Base-by-base conservation (phyloP, 2,329 filamentous ascomycete genomes). In the Trichoderma semiorbis region DNA sequence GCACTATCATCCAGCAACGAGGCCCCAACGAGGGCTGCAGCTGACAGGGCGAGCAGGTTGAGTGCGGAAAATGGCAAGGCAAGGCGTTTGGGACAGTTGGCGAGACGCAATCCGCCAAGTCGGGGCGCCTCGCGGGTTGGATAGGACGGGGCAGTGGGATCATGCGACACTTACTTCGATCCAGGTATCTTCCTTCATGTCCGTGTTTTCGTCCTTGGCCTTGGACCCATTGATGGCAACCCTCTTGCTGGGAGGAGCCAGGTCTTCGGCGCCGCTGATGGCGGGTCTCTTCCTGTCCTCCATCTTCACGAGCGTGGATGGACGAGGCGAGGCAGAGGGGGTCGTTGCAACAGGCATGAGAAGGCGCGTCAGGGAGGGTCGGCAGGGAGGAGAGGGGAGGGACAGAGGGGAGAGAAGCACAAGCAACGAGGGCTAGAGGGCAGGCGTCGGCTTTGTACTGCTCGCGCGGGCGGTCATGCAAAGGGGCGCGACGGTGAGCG, bases 251-350 rank as follows among this genome's bases (percentile, higher is more conserved):
- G 95, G 95, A 76, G 95, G 95, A 75, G 92, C 93, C 79, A 93
- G 86, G 77, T 98, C 94, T 82, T 96, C 93, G 79, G 89, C 85
- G 80, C 92, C 92, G 83, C 89, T 88, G 77, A 92, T 88, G 80
- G 94, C 93, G 80, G 94, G 92, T 89, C 96, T 91, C 89, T 99
- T 99, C 89, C 96, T 94, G 87, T 98, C 96, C 89, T 99, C 96
- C 95, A 98, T 99, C 89, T 96, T 97, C 86, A 90, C 87, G 85
- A 93, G 88, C 88, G 91, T 91, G 85, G 93, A 92, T 87, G 92
- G 90, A 89, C 90, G 89, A 87, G 91, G 88, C 80, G 84, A 83
- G 83, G 91, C 87, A 84, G 90, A 88, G 81, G 88, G 87, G 77
- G 89, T 88, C 85, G 93, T 92, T 85, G 93, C 90, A 89, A 93